Evolutionary conservation across 257 asterid genomes (phyloP).

Genomic region (Solanum piurae): DNA sequence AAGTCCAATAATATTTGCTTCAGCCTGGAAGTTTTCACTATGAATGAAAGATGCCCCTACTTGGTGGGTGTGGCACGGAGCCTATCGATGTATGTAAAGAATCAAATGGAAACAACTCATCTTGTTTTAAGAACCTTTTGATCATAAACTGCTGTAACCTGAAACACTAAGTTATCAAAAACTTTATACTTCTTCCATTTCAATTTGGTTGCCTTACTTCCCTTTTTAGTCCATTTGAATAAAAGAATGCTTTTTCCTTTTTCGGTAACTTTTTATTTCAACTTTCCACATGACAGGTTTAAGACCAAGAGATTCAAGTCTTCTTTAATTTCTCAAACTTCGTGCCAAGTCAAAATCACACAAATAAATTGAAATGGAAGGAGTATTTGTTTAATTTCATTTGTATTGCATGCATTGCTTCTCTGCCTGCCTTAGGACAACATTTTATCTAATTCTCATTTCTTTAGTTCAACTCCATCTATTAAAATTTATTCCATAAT

Average conservation of each 20-base stretch:
- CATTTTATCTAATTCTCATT: not conserved
- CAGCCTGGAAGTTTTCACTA: not conserved
- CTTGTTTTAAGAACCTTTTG: not conserved
- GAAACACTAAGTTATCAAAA: not conserved
- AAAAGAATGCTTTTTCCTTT: not conserved
- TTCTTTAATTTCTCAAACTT: not conserved
- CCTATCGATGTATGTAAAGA: not conserved
- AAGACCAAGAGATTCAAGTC: not conserved
- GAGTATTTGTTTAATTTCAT: not conserved
- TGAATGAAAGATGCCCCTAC: not conserved
- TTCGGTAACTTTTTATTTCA: not conserved
- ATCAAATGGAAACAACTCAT: not conserved
- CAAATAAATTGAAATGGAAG: not conserved
- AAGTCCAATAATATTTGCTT: slow-evolving; percentile 6
- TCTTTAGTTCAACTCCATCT: not conserved
- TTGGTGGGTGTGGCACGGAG: not conserved
- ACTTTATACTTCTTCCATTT: not conserved
- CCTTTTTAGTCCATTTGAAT: not conserved
- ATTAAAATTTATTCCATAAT: not conserved
- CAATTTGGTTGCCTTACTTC: not conserved
- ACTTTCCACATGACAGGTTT: not conserved
- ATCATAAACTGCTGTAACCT: not conserved
- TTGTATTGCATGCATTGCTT: not conserved
- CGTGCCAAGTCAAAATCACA: not conserved
- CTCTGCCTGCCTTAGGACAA: not conserved